Evolutionary conservation across 2,329 filamentous ascomycete species (phyloP).

Genomic region (Cladosporium phlei): DNA sequence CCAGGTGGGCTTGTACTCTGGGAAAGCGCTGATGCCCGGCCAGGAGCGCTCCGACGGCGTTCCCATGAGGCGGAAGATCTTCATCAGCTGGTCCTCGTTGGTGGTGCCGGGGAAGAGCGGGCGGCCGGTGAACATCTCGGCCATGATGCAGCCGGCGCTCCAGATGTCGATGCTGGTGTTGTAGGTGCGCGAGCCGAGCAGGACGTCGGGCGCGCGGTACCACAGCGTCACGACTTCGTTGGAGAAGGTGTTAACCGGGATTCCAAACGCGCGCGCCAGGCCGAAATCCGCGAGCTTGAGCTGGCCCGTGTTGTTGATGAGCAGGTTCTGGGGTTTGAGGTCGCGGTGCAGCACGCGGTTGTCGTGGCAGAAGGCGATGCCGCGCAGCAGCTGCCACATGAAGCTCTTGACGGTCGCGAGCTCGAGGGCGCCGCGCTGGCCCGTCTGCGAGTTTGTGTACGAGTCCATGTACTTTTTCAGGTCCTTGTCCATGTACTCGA

Average conservation of each 20-base stretch:
- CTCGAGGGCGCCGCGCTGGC: slow-evolving; percentile 84
- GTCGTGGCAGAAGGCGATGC: slow-evolving; percentile 96
- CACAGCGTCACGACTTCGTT: slow-evolving; percentile 97
- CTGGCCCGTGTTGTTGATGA: slow-evolving; percentile 87
- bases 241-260: slow-evolving; percentile 95
- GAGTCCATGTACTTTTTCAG: slow-evolving; percentile 96
- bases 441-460: slow-evolving; percentile 52
- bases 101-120: slow-evolving; percentile 96
- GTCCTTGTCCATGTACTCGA: slow-evolving; percentile 98
- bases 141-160: slow-evolving; percentile 99
- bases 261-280: slow-evolving; percentile 88
- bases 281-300: slow-evolving; percentile 94
- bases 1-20: slow-evolving; percentile 96
- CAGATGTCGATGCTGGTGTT: slow-evolving; percentile 99
- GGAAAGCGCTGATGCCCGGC: slow-evolving; percentile 90
- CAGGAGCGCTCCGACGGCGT: slow-evolving; percentile 92
- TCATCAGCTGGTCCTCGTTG: slow-evolving; percentile 94
- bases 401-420: slow-evolving; percentile 93
- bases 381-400: slow-evolving; percentile 95
- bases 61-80: slow-evolving; percentile 98
- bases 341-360: slow-evolving; percentile 95
- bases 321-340: slow-evolving; percentile 90
- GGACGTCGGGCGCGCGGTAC: slow-evolving; percentile 94
- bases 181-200: slow-evolving; percentile 90
- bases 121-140: slow-evolving; percentile 96